Evolutionary conservation across 768 basidiomycete genomes (phyloP), one percentile per base, ranked within the genome.

Genomic region (Exidia glandulosa): DNA sequence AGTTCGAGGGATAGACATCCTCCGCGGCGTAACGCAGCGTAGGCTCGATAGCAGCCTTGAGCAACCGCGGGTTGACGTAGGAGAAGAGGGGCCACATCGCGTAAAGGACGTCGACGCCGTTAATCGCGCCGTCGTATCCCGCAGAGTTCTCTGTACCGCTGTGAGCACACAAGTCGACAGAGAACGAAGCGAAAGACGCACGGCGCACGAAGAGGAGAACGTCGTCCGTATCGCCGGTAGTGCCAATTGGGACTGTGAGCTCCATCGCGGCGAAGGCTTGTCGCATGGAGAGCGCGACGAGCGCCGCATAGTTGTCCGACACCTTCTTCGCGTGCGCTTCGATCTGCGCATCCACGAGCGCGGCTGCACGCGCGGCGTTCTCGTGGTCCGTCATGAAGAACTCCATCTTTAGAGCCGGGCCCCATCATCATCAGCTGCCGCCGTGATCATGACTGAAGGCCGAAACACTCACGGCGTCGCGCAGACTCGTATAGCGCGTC

Each of bases 241-340:
- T 61, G 27, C 12, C 55, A 7, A 25, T 19, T 32, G 50, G 31
- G 1, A 60, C 31, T 23, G 66, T 67, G 6, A 67, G 5, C 55
- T 65, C 64, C 7, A 64, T 58, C n/a, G 60, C 61, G 32, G 59
- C 66, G 48, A 65, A 61, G 14, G 62, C 66, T 57, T 67, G 66
- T 10, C 66, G 30, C n/a, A 60, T 57, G 32, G 63, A 62, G 1
- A 65, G 59, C 34, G 60, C 64, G 36, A 63, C 63, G 32, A 67
- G 56, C 32, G 61, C 61, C 1, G 64, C 61, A 32, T 67, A 67
- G 50, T 58, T 60, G 13, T 59, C 62, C n/a, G 66, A 65, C n/a
- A 65, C 59, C 10, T 48, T 57, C 12, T 19, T 4, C 1, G 63
- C 61, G 10, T 65, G 61, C 2, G 25, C 23, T 2, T 61, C 60